Base-by-base conservation (phyloP, 345 rosid genomes). In the Moricandia arvensis region DNA sequence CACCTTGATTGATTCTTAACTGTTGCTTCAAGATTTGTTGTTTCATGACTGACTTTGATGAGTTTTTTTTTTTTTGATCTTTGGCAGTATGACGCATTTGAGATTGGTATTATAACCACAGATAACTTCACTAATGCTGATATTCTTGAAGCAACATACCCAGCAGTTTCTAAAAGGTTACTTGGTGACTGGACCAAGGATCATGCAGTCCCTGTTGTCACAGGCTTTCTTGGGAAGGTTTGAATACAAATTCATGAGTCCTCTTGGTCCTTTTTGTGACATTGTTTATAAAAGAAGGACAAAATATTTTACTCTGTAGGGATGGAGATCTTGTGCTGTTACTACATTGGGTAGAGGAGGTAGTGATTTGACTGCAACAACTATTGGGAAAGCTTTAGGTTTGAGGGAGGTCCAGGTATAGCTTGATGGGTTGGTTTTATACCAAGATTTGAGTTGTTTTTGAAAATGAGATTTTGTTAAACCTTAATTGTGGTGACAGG, bases 211-310 rank as follows among this genome's bases (percentile, higher is more conserved):
- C 64, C 64, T 5, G 43, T 60, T 4, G 41, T 60, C 41, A 60
- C 64, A 60, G 64, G 64, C 41, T 31, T 60, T 31, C 64, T 60
- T 60, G 64, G 64, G 31, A 60, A 60, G 64, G 64, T 60, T 60
- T 59, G 64, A 59, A 21, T n/a, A 2, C 24, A 49, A 16, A 49
- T 49, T 2, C n/a, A n/a, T 29, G 12, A 59, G 63, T n/a, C 37
- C 6, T 55, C n/a, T 55, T 21, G 7, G 24, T 4, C 31, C 33
- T 1, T 59, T 30, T 59, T 57, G 3, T 26, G 30, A 3, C 27
- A 30, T 29, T 21, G 1, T 21, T 21, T 21, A 21, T 21, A 21
- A 2, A 21, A 58, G 63, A 53, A 53, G 17, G 1, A 31, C 10
- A 31, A 60, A 60, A 8, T 1, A n/a, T 8, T 59, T 59, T 10